Conservation (phyloP, 1,139 yeast genomes). For the Suhomyces bribrorum region DNA sequence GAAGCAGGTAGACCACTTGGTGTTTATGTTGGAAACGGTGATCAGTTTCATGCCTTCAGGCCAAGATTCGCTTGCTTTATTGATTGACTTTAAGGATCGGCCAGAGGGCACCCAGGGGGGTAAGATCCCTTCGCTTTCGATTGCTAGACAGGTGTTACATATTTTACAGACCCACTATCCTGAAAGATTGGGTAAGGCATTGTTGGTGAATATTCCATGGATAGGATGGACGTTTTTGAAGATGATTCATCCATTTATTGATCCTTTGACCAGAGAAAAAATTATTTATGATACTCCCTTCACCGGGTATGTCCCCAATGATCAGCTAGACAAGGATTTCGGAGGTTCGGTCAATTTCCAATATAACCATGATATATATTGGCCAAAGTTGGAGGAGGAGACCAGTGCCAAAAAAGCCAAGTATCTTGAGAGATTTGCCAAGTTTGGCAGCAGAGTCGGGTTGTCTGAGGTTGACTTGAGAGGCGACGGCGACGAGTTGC, state of each 20-base stretch:
- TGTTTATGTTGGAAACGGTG: slow-evolving; percentile 50
- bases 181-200: slow-evolving; percentile 88
- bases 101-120: slow-evolving; percentile 51
- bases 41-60: slow-evolving; percentile 53
- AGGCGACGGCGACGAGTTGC: slow-evolving; percentile 49
- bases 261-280: slow-evolving; percentile 90
- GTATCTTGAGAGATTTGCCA: slow-evolving; percentile 62
- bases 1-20: slow-evolving; percentile 50
- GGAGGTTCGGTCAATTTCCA: slow-evolving; percentile 84
- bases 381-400: slow-evolving; percentile 69
- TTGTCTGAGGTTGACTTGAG: slow-evolving; percentile 81
- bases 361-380: slow-evolving; percentile 75
- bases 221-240: slow-evolving; percentile 87
- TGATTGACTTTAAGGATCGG: slow-evolving; percentile 49
- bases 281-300: slow-evolving; percentile 89
- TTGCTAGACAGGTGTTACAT: slow-evolving; percentile 78
- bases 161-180: slow-evolving; percentile 95
- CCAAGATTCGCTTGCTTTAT: slow-evolving; percentile 48
- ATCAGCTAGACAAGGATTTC: slow-evolving; percentile 80
- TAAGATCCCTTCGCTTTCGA: slow-evolving; percentile 82
- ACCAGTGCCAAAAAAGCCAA: slow-evolving; percentile 55
- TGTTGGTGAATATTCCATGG: slow-evolving; percentile 91
- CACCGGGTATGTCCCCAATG: slow-evolving; percentile 73
- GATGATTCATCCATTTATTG: slow-evolving; percentile 90
- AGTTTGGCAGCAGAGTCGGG: slow-evolving; percentile 73